phyloP scores from a whole-genome alignment of 2,329 filamentous ascomycete species.

The Aspergillus sojae region DNA sequence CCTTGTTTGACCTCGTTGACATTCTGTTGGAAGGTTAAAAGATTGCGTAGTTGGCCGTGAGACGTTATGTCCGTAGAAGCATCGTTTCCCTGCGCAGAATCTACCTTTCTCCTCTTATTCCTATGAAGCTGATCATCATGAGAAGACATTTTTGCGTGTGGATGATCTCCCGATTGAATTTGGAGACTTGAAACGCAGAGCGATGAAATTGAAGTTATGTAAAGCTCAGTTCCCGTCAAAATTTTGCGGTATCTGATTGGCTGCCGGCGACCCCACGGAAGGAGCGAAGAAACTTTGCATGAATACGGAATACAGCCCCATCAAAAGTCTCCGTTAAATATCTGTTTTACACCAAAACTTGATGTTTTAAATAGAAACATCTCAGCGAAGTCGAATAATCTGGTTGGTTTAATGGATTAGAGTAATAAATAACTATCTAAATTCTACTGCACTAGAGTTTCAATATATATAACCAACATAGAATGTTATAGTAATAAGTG shows the following conservation, averaged over 20 bases:
- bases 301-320: too few relatives aligned
- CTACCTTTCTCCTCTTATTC: conserved; percentile 45
- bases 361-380: too few relatives aligned
- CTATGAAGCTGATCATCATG: conserved; percentile 36
- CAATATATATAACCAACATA: too few relatives aligned
- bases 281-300: not conserved
- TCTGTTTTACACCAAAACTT: too few relatives aligned
- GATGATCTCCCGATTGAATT: conserved; percentile 21
- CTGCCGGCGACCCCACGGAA: not conserved
- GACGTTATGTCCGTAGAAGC: conserved; percentile 40
- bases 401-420: too few relatives aligned
- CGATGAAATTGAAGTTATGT: conserved; percentile 10
- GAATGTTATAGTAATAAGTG: too few relatives aligned
- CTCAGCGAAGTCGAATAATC: too few relatives aligned
- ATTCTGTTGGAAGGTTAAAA: conserved; percentile 73
- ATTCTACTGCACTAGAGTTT: too few relatives aligned
- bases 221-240: conserved; percentile 17
- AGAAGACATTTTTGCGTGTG: conserved; percentile 34
- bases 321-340: too few relatives aligned
- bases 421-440: too few relatives aligned
- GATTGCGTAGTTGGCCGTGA: conserved; percentile 66
- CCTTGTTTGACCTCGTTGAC: conserved; percentile 59
- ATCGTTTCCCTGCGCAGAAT: conserved; percentile 24
- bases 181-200: conserved; percentile 1
- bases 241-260: conserved; percentile 26